Conservation (phyloP, 2,329 filamentous ascomycete genomes). For the Nothomitra cinnamomea region DNA sequence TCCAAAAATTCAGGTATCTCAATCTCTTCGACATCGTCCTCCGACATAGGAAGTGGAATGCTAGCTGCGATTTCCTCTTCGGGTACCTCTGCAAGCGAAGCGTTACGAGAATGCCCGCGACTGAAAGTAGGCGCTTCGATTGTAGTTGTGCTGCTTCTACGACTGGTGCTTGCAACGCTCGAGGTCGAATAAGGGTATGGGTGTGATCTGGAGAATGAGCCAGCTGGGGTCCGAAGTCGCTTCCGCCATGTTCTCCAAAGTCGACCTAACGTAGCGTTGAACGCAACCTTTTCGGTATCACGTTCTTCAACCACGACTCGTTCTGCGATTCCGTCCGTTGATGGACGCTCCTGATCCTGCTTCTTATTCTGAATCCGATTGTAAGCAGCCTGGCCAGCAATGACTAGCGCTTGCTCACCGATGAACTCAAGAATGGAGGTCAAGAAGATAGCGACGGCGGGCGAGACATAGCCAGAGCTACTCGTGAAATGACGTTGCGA, state of each 20-base stretch:
- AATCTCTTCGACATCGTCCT: conserved; percentile 61
- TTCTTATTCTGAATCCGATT: conserved; percentile 34
- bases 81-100: conserved; percentile 15
- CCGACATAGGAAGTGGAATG: conserved; percentile 50
- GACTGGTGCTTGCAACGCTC: conserved; percentile 6
- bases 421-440: conserved; percentile 90
- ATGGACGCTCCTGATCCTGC: conserved; percentile 35
- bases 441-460: conserved; percentile 85
- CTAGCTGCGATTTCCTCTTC: conserved; percentile 34
- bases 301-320: conserved; percentile 71
- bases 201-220: conserved; percentile 28
- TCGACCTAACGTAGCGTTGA: conserved; percentile 74
- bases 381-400: conserved; percentile 71
- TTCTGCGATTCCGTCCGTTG: conserved; percentile 30
- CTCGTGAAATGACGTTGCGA: background rate
- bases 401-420: conserved; percentile 76
- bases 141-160: conserved; percentile 2
- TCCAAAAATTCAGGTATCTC: conserved; percentile 44
- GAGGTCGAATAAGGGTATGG: conserved; percentile 1
- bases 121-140: conserved; percentile 1
- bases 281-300: conserved; percentile 83
- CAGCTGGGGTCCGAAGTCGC: conserved; percentile 44
- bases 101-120: background rate
- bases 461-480: conserved; percentile 37
- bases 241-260: conserved; percentile 96